Percentiles rank a stretch among this genome's conserved stretches.
Evolutionary conservation across 2,329 filamentous ascomycete species (phyloP).

Genomic region (Trichoderma hamatum): DNA sequence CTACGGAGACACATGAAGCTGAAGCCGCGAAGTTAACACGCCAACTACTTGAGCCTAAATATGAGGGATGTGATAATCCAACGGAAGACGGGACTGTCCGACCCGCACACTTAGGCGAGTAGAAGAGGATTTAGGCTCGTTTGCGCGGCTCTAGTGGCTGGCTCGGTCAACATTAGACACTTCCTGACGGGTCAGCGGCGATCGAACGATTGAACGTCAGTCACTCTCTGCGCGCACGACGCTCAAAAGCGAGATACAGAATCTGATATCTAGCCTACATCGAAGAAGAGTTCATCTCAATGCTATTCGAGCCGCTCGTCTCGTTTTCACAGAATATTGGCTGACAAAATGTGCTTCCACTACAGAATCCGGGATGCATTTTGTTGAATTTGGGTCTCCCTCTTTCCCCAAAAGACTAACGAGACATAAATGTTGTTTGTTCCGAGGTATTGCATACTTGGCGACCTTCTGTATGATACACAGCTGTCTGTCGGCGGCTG

Average conservation of each 20-base stretch:
- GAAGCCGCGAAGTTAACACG: not conserved
- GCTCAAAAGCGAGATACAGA: not conserved
- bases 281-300: too few relatives aligned
- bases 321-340: not conserved
- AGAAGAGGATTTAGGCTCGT: slow-evolving; percentile 1
- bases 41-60: not conserved
- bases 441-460: not conserved
- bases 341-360: not conserved
- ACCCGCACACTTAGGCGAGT: slow-evolving; percentile 13
- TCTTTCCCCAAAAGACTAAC: not conserved
- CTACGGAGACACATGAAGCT: not conserved
- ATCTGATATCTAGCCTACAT: not conserved
- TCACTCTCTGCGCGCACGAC: slow-evolving; percentile 1
- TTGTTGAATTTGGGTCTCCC: not conserved
- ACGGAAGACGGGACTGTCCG: slow-evolving; percentile 19
- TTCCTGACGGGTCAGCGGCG: not conserved
- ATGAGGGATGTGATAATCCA: not conserved
- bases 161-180: not conserved
- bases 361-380: not conserved
- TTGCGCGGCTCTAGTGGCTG: not conserved
- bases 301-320: not conserved
- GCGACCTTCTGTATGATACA: not conserved
- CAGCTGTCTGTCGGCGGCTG: not conserved
- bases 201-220: not conserved
- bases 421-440: not conserved